A percentile compares a stretch with the other conserved stretches of the same genome.
Evolutionary conservation across 2,329 filamentous ascomycete genomes (phyloP).

Genomic region (Cladophialophora chaetospira): DNA sequence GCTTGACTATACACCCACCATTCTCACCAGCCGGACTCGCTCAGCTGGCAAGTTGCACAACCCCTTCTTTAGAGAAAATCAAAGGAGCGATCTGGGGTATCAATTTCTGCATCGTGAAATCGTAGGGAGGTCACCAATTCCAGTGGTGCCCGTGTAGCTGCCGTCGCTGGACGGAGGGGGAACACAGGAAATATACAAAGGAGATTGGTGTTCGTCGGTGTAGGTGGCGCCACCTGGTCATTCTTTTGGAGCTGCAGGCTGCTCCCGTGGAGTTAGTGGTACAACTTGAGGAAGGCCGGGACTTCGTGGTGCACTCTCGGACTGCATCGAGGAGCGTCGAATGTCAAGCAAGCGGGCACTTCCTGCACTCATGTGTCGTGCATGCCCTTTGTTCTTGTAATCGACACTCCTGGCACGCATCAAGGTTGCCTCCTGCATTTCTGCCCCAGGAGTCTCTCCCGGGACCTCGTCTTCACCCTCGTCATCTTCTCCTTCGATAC

Average conservation of each 20-base stretch:
- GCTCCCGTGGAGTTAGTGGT: constrained; percentile 11
- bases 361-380: constrained; percentile 72
- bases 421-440: constrained; percentile 21
- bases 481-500: constrained; percentile 38
- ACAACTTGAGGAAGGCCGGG: constrained; percentile 16
- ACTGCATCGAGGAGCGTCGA: constrained; percentile 57
- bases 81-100: constrained; percentile 26
- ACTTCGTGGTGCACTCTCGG: constrained; percentile 36
- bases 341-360: constrained; percentile 75
- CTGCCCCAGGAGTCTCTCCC: constrained; percentile 19
- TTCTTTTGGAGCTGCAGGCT: constrained; percentile 3
- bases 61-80: constrained; percentile 4
- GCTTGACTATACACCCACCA: constrained; percentile 14
- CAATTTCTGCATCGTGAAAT: constrained; percentile 22
- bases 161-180: not conserved
- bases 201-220: constrained; percentile 7
- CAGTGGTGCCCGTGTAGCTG: constrained; percentile 4
- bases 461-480: constrained; percentile 34
- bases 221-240: not conserved
- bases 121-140: constrained; percentile 10
- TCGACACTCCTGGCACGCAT: constrained; percentile 70
- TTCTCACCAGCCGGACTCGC: constrained; percentile 5
- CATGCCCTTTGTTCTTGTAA: constrained; percentile 66
- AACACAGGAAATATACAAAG: constrained; percentile 20
- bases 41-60: not conserved